These are phyloP conservation scores for Hansfordia pulvinata DNA, from an alignment of 2,329 filamentous ascomycete genomes.

Conservation along the genomic window DNA sequence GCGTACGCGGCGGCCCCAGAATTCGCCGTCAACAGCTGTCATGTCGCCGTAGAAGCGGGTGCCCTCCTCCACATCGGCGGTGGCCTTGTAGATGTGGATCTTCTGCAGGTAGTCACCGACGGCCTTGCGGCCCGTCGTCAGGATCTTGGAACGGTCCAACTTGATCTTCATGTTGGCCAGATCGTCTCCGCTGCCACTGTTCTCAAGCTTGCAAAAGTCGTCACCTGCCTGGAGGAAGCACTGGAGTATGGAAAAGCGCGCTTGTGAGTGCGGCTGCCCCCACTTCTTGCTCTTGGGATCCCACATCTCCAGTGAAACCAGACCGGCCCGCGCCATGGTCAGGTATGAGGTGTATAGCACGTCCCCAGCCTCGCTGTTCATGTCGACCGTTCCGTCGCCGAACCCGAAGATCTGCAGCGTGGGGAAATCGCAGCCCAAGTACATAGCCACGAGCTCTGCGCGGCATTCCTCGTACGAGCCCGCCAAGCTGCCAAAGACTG, in stretches of 20 bases:
- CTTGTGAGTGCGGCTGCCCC: constrained; percentile 88
- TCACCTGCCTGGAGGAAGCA: constrained; percentile 79
- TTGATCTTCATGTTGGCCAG: constrained; percentile 71
- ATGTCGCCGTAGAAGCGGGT: constrained; percentile 70
- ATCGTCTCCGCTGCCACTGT: constrained; percentile 51
- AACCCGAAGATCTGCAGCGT: constrained; percentile 88
- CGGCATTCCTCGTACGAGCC: constrained; percentile 90
- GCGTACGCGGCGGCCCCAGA: constrained; percentile 71
- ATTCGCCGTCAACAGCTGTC: constrained; percentile 68
- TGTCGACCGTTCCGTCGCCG: constrained; percentile 60
- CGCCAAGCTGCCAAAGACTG: constrained; percentile 77
- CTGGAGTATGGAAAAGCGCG: constrained; percentile 72
- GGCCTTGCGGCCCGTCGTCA: constrained; percentile 65
- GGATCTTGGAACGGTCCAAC: constrained; percentile 75
- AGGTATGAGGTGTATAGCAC: constrained; percentile 83
- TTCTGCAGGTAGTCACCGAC: constrained; percentile 83
- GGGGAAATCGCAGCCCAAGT: constrained; percentile 71
- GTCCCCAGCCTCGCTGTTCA: constrained; percentile 67
- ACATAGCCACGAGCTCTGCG: constrained; percentile 89
- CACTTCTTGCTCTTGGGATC: constrained; percentile 82
- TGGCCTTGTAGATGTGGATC: constrained; percentile 84
- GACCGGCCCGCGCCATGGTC: constrained; percentile 85
- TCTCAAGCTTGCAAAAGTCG: constrained; percentile 73
- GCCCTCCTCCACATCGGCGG: constrained; percentile 70
- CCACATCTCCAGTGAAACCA: constrained; percentile 86